Base-by-base conservation (phyloP, 2,329 filamentous ascomycete species). In the Coniella lustricola region DNA sequence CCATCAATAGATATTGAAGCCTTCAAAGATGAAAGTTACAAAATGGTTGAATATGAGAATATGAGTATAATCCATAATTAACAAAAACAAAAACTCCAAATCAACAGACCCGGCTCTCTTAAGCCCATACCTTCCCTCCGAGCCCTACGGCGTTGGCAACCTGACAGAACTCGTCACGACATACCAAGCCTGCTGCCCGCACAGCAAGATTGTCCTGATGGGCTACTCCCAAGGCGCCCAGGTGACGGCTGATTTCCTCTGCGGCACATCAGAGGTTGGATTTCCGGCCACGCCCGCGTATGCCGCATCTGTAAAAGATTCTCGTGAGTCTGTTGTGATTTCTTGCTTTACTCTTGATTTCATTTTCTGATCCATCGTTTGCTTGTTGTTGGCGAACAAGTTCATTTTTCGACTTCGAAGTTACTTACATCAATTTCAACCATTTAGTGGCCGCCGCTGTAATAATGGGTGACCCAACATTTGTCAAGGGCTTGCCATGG, bases 401-500 rank as follows among this genome's bases (percentile, higher is more conserved):
- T n/a, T n/a, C n/a, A n/a, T n/a, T n/a, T n/a, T n/a, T n/a, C n/a
- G n/a, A n/a, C n/a, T n/a, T n/a, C n/a, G n/a, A n/a, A n/a, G n/a
- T n/a, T n/a, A n/a, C n/a, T n/a, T n/a, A n/a, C n/a, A n/a, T n/a
- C n/a, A n/a, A n/a, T n/a, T n/a, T n/a, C n/a, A n/a, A n/a, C n/a
- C 25, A 38, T 29, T 13, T 35, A 63, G 60, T 64, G 41, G 53
- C 59, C n/a, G 64, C 62, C 17, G 57, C 63, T 16, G 56, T 62
- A n/a, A 57, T 63, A 36, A 65, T 67, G 57, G 65, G 64, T 10
- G 66, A 67, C 46, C 66, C 65, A 7, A 55, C 59, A 3, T 61
- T 60, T 44, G 60, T 61, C 7, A 55, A 56, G 8, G 54, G 49
- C 32, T 56, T 62, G 22, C 16, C 58, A 0, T 63, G 61, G 54